A percentile compares a stretch with the other conserved stretches of the same genome.
Conservation (phyloP, 331 rosid species). For the Cydonia oblonga region DNA sequence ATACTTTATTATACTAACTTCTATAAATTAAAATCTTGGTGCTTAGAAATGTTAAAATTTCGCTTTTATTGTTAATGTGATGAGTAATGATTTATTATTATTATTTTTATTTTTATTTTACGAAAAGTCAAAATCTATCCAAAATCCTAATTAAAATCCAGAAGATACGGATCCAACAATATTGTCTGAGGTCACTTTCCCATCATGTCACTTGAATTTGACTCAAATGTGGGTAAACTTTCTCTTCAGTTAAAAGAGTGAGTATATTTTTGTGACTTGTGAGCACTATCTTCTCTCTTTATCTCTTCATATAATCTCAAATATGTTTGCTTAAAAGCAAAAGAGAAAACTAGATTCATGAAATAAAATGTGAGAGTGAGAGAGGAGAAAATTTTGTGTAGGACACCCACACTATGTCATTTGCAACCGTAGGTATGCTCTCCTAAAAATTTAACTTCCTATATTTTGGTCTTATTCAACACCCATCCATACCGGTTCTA, state of each 20-base stretch:
- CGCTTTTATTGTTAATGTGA: background rate
- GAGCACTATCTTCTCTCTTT: background rate
- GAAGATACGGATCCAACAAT: conserved; percentile 11
- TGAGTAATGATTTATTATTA: background rate
- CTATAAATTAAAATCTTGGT: background rate
- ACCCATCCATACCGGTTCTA: too few relatives aligned
- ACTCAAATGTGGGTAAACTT: background rate
- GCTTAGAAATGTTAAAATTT: background rate
- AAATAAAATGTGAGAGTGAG: background rate
- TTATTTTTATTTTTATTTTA: background rate
- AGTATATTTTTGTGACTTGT: background rate
- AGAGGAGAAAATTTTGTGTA: background rate
- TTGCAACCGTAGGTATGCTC: too few relatives aligned
- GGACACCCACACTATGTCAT: too few relatives aligned
- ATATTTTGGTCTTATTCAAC: too few relatives aligned
- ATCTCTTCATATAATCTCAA: background rate
- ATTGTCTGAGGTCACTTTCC: conserved; percentile 6
- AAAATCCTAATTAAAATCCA: conserved; percentile 6
- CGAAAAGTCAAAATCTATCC: conserved; percentile 11
- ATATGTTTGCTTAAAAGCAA: background rate
- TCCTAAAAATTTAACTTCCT: too few relatives aligned
- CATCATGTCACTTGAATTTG: background rate
- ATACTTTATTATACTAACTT: background rate
- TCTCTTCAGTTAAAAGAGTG: background rate
- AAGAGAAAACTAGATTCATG: background rate